Percentiles rank a stretch among this genome's conserved stretches.
Evolutionary conservation across 2,329 filamentous ascomycete species (phyloP).

Genomic region (Diaporthe citriasiana): DNA sequence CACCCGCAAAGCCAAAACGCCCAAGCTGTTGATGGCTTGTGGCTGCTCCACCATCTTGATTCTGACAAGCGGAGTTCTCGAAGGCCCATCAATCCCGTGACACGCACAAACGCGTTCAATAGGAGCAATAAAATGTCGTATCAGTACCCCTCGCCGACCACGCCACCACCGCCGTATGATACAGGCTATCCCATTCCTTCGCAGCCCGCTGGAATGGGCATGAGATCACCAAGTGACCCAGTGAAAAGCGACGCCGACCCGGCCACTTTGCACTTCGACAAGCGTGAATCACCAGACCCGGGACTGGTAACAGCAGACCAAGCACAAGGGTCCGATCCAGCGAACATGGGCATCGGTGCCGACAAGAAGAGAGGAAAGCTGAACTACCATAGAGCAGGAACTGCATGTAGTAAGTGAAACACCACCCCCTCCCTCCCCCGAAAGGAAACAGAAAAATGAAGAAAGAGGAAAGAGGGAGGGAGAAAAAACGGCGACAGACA

Average conservation of each 20-base stretch:
- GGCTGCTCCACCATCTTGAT: conserved; percentile 7
- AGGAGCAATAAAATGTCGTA: conserved; percentile 64
- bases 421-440: conserved; percentile 21
- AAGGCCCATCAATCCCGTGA: conserved; percentile 23
- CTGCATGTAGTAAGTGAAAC: conserved; percentile 87
- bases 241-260: conserved; percentile 40
- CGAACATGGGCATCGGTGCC: conserved; percentile 53
- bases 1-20: neutral
- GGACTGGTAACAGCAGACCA: conserved; percentile 53
- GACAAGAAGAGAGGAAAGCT: conserved; percentile 86
- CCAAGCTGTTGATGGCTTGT: conserved; percentile 25
- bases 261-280: conserved; percentile 56
- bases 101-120: conserved; percentile 25
- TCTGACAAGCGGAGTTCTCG: conserved; percentile 22
- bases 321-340: conserved; percentile 49
- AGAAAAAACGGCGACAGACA: conserved; percentile 41
- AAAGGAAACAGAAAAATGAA: neutral
- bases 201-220: conserved; percentile 50
- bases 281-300: conserved; percentile 61
- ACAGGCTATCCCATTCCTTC: conserved; percentile 55
- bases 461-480: neutral
- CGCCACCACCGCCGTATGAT: conserved; percentile 56
- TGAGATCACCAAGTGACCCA: conserved; percentile 44
- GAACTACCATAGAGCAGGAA: conserved; percentile 94
- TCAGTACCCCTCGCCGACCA: conserved; percentile 57